A percentile compares a stretch with the other conserved stretches of the same genome.
phyloP scores from a whole-genome alignment of 1,139 yeast genomes.

The Candida gigantensis region DNA sequence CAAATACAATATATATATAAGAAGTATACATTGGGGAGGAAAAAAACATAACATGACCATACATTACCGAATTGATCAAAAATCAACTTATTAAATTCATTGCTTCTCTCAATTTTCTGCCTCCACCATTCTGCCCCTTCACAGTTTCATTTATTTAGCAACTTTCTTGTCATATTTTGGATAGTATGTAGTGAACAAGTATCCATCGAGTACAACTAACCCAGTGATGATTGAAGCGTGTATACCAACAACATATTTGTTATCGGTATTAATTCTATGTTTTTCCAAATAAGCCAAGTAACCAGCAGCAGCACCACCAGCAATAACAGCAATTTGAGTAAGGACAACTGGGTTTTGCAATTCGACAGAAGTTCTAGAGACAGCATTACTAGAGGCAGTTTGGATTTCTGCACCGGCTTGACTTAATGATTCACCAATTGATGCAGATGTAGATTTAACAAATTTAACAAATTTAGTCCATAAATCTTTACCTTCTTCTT shows the following conservation, averaged over 20 bases:
- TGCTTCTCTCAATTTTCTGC: too few relatives aligned
- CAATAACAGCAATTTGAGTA: conserved; percentile 51
- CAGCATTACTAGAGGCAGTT: conserved; percentile 12
- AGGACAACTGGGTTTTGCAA: conserved; percentile 65
- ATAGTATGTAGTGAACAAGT: conserved; percentile 54
- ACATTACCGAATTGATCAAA: too few relatives aligned
- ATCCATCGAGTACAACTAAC: conserved; percentile 54
- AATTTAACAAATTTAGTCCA: conserved; percentile 19
- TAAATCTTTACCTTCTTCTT: conserved; percentile 26
- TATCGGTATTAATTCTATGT: conserved; percentile 47
- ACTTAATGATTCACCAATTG: conserved; percentile 13
- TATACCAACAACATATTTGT: conserved; percentile 49
- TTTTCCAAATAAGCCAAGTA: conserved; percentile 56
- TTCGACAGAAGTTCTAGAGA: conserved; percentile 30
- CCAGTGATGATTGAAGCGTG: conserved; percentile 59
- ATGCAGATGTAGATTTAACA: conserved; percentile 8
- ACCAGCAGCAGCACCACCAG: conserved; percentile 52
- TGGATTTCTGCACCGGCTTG: conserved; percentile 13
- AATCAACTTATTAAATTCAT: too few relatives aligned
- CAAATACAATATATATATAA: too few relatives aligned
- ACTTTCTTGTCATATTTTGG: conserved; percentile 18
- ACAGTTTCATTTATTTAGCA: conserved; percentile 3
- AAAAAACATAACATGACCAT: too few relatives aligned
- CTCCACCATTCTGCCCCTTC: too few relatives aligned
- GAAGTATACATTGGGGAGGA: too few relatives aligned